Evolutionary conservation across 805 yeast genomes (phyloP).

Genomic region (Starmerella etchellsii): DNA sequence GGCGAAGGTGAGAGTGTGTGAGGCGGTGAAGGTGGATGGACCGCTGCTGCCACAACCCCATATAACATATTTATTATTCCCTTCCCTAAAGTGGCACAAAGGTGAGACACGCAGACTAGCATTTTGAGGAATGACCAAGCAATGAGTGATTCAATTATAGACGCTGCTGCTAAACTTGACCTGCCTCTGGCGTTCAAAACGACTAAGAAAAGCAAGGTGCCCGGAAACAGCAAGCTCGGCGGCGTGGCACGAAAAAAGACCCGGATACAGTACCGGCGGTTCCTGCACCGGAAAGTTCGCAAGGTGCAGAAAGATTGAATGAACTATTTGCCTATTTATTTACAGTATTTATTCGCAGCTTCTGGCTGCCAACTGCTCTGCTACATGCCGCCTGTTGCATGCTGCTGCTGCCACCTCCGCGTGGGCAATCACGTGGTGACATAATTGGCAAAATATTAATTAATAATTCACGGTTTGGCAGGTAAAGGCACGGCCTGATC

Average conservation of each 20-base stretch:
- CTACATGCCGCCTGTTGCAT: too few species aligned
- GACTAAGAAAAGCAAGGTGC: slow-evolving; percentile 17
- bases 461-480: background rate
- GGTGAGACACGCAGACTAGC: too few species aligned
- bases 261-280: slow-evolving; percentile 7
- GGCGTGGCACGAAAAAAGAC: slow-evolving; percentile 2
- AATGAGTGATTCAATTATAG: slow-evolving; percentile 4
- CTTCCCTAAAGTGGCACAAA: too few species aligned
- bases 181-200: slow-evolving; percentile 11
- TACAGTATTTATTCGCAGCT: too few species aligned
- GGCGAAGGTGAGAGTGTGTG: background rate
- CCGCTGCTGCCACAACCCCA: background rate
- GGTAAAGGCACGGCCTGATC: background rate
- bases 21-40: background rate
- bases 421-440: background rate
- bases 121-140: too few species aligned
- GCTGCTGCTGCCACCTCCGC: too few species aligned
- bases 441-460: background rate
- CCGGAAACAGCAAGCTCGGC: slow-evolving; percentile 13
- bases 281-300: slow-evolving; percentile 1
- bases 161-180: slow-evolving; percentile 5
- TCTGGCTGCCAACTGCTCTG: too few species aligned
- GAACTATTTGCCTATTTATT: too few species aligned
- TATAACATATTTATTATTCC: background rate
- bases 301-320: too few species aligned